Conservation (phyloP, 805 yeast species). For the Candida broadrunensis region DNA sequence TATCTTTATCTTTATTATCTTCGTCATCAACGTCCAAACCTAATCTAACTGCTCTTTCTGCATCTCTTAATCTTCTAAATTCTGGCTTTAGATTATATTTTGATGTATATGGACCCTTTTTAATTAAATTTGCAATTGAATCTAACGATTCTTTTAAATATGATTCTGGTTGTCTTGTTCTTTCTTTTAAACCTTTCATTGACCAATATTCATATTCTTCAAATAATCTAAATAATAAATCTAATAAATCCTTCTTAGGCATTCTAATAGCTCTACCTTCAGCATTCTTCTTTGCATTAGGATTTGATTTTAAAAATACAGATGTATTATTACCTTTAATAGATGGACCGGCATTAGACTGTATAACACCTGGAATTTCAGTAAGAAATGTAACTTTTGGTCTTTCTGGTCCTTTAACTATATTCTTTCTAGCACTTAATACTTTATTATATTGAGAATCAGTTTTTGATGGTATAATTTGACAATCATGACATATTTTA, state of each 20-base stretch:
- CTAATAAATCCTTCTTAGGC: slow-evolving; percentile 89
- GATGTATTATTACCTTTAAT: slow-evolving; percentile 67
- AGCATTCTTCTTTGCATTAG: slow-evolving; percentile 38
- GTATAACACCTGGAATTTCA: slow-evolving; percentile 83
- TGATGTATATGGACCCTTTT: slow-evolving; percentile 94
- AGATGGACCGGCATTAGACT: slow-evolving; percentile 83
- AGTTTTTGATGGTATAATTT: slow-evolving; percentile 71
- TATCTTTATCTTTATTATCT: slow-evolving; percentile 47
- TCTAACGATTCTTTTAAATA: slow-evolving; percentile 89
- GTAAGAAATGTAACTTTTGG: slow-evolving; percentile 69
- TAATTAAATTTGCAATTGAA: slow-evolving; percentile 81
- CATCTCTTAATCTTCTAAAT: slow-evolving; percentile 75
- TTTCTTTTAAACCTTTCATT: slow-evolving; percentile 86
- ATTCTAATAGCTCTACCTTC: slow-evolving; percentile 92
- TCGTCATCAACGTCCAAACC: slow-evolving; percentile 47
- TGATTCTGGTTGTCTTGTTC: slow-evolving; percentile 93
- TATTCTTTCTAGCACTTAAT: slow-evolving; percentile 49
- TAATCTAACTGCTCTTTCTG: slow-evolving; percentile 65
- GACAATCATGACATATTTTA: slow-evolving; percentile 89
- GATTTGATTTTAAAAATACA: slow-evolving; percentile 52
- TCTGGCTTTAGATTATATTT: slow-evolving; percentile 89
- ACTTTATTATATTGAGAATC: slow-evolving; percentile 71
- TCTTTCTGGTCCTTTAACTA: slow-evolving; percentile 47
- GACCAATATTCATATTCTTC: slow-evolving; percentile 98
- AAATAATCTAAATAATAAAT: slow-evolving; percentile 80